Base-by-base conservation (phyloP, 2,329 filamentous ascomycete genomes). In the Cladosporium sp. region DNA sequence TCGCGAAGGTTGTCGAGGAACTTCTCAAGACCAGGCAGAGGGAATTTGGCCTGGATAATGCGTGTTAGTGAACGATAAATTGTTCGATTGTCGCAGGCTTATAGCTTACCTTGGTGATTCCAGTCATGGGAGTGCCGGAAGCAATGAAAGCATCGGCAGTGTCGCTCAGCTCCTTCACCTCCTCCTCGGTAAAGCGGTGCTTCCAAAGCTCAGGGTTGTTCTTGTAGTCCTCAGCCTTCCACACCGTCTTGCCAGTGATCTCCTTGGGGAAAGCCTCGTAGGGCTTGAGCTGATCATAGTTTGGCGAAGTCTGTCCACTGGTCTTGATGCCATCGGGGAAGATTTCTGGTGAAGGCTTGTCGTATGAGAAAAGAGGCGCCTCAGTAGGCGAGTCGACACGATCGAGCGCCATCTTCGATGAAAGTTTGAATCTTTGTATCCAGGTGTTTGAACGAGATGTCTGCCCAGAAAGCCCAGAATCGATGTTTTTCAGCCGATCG, bases 201-300 rank as follows among this genome's bases (percentile, higher is more conserved):
- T 83, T 83, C 87, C 87, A 92, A 65, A 77, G 77, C 59, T 86
- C 82, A 0, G 84, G 81, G 58, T 78, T 73, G 55, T 77, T 67
- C 48, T 71, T 72, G 61, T 83, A 88, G 27, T 87, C 83, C 25
- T 81, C 77, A 4, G 78, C 75, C 48, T 78, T 75, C 88, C 88
- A 93, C 25, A 87, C 80, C 0, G 86, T 91, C 0, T 79, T 79
- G 9, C 86, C 86, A 0, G 75, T 75, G 64, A 91, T 88, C 53
- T 84, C 69, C 52, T 79, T 79, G 38, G 87, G 87, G 61, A 91
- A 92, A 13, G 78, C 75, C 0, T 78, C 73, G 65, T 88, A 92
- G 0, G 85, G 79, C 42, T 71, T 73, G n/a, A 92, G 68, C 7
- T 76, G 70, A 27, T 82, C 74, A 62, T 84, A 84, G 29, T 86